Evolutionary conservation across 2,329 filamentous ascomycete genomes (phyloP).

Genomic region (Cladosporium oxysporum): DNA sequence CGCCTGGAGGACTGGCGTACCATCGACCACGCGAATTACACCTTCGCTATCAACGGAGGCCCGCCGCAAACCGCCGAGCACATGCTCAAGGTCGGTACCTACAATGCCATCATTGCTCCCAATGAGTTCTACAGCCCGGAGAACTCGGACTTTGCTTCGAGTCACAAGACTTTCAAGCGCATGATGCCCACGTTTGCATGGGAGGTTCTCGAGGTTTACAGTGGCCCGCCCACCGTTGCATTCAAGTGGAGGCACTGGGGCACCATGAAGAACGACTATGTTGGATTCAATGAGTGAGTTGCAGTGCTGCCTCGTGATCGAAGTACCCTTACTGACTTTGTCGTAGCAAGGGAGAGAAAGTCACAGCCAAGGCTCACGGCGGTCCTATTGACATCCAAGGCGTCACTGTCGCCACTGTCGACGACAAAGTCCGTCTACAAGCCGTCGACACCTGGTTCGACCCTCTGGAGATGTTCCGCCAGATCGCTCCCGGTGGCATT

Average conservation of each 20-base stretch:
- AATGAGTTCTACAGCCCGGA: constrained; percentile 66
- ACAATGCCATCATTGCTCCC: constrained; percentile 66
- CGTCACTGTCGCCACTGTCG: constrained; percentile 62
- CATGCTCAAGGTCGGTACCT: constrained; percentile 68
- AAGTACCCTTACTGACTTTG: constrained; percentile 27
- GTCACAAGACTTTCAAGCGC: constrained; percentile 70
- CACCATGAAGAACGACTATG: constrained; percentile 66
- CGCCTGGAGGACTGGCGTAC: constrained; percentile 65
- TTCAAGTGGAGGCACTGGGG: constrained; percentile 72
- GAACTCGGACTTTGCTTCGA: constrained; percentile 62
- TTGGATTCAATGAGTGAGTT: constrained; percentile 62
- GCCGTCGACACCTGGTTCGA: constrained; percentile 66
- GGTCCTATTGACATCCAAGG: constrained; percentile 63
- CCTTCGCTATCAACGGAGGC: constrained; percentile 64
- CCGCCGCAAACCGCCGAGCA: constrained; percentile 59
- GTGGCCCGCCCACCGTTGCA: constrained; percentile 61
- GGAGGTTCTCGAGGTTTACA: constrained; percentile 70
- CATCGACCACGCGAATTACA: constrained; percentile 61
- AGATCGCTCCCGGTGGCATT: constrained; percentile 57
- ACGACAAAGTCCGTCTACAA: constrained; percentile 60
- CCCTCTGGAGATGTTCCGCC: constrained; percentile 66
- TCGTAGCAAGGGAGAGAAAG: constrained; percentile 61
- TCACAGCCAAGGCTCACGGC: constrained; percentile 62
- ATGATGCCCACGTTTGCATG: constrained; percentile 75
- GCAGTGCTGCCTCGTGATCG: background rate